Conservation (phyloP, 495 filamentous ascomycete species). For the Glonium stellatum region DNA sequence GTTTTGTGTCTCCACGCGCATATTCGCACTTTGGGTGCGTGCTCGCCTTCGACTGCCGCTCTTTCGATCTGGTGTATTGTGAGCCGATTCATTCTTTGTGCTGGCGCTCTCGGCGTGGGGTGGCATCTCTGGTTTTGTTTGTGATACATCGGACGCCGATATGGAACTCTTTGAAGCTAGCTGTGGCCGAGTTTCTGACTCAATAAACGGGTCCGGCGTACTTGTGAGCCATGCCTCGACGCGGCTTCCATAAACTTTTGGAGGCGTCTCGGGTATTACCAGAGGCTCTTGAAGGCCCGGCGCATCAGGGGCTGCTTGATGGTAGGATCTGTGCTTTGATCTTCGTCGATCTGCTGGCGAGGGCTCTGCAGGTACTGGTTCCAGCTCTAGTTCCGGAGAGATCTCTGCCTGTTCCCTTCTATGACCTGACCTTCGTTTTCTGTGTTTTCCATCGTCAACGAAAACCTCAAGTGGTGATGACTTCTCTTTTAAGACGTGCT, state of each 20-base stretch:
- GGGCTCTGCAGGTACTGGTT: neutral
- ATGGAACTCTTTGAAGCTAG: constrained; percentile 17
- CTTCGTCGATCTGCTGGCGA: constrained; percentile 6
- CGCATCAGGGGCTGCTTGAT: neutral
- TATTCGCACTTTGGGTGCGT: constrained; percentile 4
- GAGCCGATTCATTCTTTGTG: constrained; percentile 8
- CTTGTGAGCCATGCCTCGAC: constrained; percentile 36
- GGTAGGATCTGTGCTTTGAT: constrained; percentile 13
- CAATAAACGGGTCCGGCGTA: constrained; percentile 35
- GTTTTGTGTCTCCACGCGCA: constrained; percentile 11
- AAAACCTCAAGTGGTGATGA: neutral
- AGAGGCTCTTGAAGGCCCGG: neutral
- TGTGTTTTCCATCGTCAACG: constrained; percentile 4
- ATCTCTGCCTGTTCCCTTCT: constrained; percentile 8
- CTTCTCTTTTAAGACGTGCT: constrained; percentile 6
- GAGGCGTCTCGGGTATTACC: constrained; percentile 14
- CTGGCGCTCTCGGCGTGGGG: constrained; percentile 3
- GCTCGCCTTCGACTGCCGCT: constrained; percentile 12
- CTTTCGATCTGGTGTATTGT: constrained; percentile 6
- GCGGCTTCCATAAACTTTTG: constrained; percentile 29
- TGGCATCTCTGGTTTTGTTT: constrained; percentile 7
- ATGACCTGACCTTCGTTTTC: constrained; percentile 15
- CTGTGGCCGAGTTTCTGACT: constrained; percentile 15
- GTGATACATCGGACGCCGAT: constrained; percentile 14
- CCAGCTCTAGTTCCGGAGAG: neutral